Percentiles rank a stretch among this genome's conserved stretches.
Evolutionary conservation across 108 stramenopile species (phyloP).

Genomic region (Skeletonema marinoi): DNA sequence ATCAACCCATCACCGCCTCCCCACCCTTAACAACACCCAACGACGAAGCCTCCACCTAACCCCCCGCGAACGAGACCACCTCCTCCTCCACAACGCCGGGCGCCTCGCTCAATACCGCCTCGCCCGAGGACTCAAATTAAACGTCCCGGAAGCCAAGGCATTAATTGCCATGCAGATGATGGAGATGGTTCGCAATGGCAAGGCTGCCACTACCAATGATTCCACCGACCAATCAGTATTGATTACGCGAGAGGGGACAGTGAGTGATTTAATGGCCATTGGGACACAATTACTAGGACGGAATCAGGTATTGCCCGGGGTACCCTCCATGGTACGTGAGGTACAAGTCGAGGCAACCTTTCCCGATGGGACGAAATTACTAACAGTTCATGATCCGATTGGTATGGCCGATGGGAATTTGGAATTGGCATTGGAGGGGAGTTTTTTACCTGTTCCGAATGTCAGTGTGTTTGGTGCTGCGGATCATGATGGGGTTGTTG

Average conservation of each 20-base stretch:
- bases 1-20: too few species aligned
- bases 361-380: constrained; percentile 97
- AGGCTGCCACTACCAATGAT: neutral
- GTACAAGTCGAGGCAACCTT: constrained; percentile 99
- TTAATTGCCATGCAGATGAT: constrained; percentile 94
- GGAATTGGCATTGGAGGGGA: constrained; percentile 85
- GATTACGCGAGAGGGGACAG: constrained; percentile 42
- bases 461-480: constrained; percentile 53
- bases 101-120: constrained; percentile 93
- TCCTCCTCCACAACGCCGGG: constrained; percentile 85
- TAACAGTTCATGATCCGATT: constrained; percentile 94
- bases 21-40: neutral
- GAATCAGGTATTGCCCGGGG: constrained; percentile 88
- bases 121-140: constrained; percentile 88
- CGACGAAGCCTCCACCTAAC: constrained; percentile 54
- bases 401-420: constrained; percentile 80
- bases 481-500: neutral
- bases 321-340: constrained; percentile 79
- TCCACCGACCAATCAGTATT: neutral
- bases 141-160: constrained; percentile 88
- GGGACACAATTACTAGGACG: constrained; percentile 86
- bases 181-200: constrained; percentile 92
- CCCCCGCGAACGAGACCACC: constrained; percentile 90
- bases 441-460: constrained; percentile 87
- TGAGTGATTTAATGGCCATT: constrained; percentile 88